Base-by-base conservation (phyloP, 805 yeast species). In the Candida silvatica region DNA sequence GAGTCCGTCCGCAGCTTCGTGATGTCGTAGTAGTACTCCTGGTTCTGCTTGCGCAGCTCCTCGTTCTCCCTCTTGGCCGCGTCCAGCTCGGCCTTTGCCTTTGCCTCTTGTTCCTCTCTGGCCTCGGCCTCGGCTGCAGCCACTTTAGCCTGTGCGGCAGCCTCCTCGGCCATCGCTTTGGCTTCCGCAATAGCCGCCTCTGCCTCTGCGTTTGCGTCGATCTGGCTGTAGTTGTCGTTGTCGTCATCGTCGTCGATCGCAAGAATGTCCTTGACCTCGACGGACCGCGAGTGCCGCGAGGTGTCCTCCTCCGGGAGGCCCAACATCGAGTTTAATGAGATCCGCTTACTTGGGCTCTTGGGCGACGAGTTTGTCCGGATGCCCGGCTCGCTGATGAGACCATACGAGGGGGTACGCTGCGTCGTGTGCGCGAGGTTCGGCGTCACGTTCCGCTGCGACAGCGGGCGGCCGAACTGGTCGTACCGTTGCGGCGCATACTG, bases 21-120 rank as follows among this genome's bases (percentile, higher is more conserved):
- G 7, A 38, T 29, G 17, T 36, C 31, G 18, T 41, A 34, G 28
- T 30, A 37, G 23, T 41, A 33, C 3, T 27, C 8, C 15, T 26
- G 28, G 34, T 44, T 45, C 32, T 46, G 41, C 3, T 22, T 16
- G 4, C 16, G 32, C 18, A 41, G 26, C 19, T 37, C 39, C 18
- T 46, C 41, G 9, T 37, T 17, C 27, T 41, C 25, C 7, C 14
- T 7, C 14, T 30, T 17, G 7, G 14, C 7, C 25, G 14, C 7
- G n/a, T 6, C 7, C 7, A 28, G 8, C n/a, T 28, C 16, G n/a
- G 29, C 29, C 29, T 29, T 11, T 15, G 31, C 8, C 11, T 17
- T 20, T 17, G 7, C 31, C 18, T 28, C 27, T 31, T 31, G n/a
- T 12, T 16, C 15, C 15, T 20, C n/a, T 22, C 16, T n/a, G n/a